Percentiles rank a stretch among this genome's conserved stretches.
Evolutionary conservation across 2,329 filamentous ascomycete species (phyloP).

Genomic region (Fusarium penzigii): DNA sequence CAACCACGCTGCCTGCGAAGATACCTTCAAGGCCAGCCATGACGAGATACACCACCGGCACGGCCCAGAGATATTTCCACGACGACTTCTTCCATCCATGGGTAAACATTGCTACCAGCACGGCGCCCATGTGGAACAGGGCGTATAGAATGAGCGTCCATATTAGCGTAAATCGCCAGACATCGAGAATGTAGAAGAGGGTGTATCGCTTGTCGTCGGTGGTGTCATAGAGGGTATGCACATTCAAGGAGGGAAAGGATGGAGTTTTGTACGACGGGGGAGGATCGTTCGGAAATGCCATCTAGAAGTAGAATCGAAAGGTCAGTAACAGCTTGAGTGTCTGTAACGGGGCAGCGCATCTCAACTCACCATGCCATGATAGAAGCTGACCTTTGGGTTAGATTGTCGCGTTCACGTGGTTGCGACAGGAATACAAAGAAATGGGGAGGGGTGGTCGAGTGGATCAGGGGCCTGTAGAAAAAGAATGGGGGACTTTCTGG

Average conservation of each 20-base stretch:
- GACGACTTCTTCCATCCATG: constrained; percentile 61
- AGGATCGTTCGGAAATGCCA: constrained; percentile 33
- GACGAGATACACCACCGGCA: constrained; percentile 69
- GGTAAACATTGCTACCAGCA: constrained; percentile 70
- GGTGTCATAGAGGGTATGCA: constrained; percentile 56
- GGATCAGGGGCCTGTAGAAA: constrained; percentile 11
- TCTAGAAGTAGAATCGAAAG: constrained; percentile 9
- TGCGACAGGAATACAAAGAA: background rate
- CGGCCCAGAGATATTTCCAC: constrained; percentile 68
- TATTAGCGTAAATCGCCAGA: constrained; percentile 83
- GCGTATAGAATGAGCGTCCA: constrained; percentile 85
- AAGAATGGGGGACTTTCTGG: constrained; percentile 10
- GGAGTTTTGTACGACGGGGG: constrained; percentile 64
- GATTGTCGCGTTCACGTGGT: background rate
- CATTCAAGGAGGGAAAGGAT: constrained; percentile 79
- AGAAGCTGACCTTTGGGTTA: background rate
- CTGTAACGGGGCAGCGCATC: constrained; percentile 1
- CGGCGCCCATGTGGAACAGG: constrained; percentile 72
- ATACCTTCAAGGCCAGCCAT: constrained; percentile 76
- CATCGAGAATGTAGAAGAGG: constrained; percentile 74
- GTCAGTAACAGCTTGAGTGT: background rate
- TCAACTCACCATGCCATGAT: background rate
- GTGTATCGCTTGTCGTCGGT: constrained; percentile 48
- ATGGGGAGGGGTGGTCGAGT: background rate
- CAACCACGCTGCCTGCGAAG: constrained; percentile 78